Percentiles rank a stretch among this genome's conserved stretches.
phyloP scores from a whole-genome alignment of 1,284 basidiomycete species.

The Microbotryum violaceum region DNA sequence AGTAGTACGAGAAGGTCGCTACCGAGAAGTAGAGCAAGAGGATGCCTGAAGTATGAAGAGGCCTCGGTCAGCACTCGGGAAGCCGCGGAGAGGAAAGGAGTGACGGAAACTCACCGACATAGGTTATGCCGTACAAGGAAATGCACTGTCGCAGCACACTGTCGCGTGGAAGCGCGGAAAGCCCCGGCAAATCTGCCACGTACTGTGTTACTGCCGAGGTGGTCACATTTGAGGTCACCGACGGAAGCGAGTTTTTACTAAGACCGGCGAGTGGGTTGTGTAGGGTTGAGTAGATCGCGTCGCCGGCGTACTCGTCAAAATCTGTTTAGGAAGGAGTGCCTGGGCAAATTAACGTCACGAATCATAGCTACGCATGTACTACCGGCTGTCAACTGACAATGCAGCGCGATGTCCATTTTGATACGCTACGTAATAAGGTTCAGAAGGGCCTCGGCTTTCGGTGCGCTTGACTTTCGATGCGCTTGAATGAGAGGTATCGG shows the following conservation, averaged over 20 bases:
- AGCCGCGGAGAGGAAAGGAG: neutral
- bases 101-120: slow-evolving; percentile 58
- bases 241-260: slow-evolving; percentile 39
- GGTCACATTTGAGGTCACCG: slow-evolving; percentile 32
- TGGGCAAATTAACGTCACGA: no score
- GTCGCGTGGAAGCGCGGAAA: slow-evolving; percentile 71
- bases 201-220: slow-evolving; percentile 36
- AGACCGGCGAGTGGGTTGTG: slow-evolving; percentile 48
- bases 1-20: slow-evolving; percentile 71
- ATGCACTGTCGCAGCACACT: slow-evolving; percentile 67
- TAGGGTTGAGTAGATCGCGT: slow-evolving; percentile 65
- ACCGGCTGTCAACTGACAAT: no score
- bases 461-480: no score
- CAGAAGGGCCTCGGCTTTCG: no score
- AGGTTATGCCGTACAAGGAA: slow-evolving; percentile 67
- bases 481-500: no score
- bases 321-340: slow-evolving; percentile 32
- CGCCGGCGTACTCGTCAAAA: slow-evolving; percentile 67
- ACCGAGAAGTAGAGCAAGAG: slow-evolving; percentile 63
- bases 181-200: slow-evolving; percentile 30
- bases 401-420: no score
- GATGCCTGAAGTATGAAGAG: slow-evolving; percentile 20
- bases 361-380: no score
- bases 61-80: neutral
- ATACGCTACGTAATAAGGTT: no score